Evolutionary conservation across 2,329 filamentous ascomycete genomes (phyloP).

Genomic region (Macroventuria anomochaeta): DNA sequence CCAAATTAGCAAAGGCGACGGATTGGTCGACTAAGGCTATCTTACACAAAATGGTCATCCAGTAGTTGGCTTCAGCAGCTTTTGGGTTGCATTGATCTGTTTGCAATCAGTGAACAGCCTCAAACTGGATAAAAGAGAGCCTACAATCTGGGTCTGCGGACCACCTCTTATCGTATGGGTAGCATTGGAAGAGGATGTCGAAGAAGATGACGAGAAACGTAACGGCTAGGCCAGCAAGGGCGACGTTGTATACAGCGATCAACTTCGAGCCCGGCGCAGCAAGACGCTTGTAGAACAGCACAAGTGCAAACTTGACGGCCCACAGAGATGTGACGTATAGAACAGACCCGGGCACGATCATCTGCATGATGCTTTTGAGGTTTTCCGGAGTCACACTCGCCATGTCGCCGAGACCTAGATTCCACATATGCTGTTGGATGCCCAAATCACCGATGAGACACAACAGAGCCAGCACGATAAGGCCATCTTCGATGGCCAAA

Average conservation of each 20-base stretch:
- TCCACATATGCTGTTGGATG: conserved; percentile 47
- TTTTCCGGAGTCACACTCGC: conserved; percentile 22
- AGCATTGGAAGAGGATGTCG: conserved; percentile 52
- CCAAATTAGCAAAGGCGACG: background rate
- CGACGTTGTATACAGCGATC: conserved; percentile 49
- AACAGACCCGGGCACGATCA: conserved; percentile 52
- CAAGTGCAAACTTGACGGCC: conserved; percentile 52
- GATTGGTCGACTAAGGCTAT: background rate
- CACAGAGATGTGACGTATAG: conserved; percentile 53
- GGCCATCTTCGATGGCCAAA: conserved; percentile 41
- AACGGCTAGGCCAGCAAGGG: conserved; percentile 39
- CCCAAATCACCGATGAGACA: conserved; percentile 43
- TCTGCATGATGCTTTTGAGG: conserved; percentile 36
- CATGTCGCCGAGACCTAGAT: conserved; percentile 37
- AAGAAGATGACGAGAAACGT: conserved; percentile 49
- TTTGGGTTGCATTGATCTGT: conserved; percentile 30
- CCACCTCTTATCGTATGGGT: conserved; percentile 42
- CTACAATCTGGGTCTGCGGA: conserved; percentile 27
- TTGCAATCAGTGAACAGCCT: conserved; percentile 10
- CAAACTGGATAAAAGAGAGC: background rate
- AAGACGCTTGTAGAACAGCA: conserved; percentile 53
- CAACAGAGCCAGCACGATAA: conserved; percentile 37
- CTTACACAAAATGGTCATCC: conserved; percentile 32
- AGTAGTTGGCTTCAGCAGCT: conserved; percentile 29
- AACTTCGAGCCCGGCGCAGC: conserved; percentile 47